Conservation (phyloP, 2,329 filamentous ascomycete species). For the Ceratocystis alfenasii region DNA sequence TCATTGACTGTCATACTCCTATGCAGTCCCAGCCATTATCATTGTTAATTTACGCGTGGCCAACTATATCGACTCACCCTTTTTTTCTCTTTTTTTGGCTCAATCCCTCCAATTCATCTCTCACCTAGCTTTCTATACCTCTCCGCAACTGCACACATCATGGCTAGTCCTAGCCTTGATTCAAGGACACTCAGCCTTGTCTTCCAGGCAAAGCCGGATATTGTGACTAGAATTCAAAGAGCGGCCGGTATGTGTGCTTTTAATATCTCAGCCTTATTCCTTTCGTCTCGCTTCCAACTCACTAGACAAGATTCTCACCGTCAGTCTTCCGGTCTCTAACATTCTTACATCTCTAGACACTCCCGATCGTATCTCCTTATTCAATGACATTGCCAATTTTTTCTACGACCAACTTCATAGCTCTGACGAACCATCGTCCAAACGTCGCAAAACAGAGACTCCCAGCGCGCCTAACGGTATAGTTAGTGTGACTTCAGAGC, state of each 20-base stretch:
- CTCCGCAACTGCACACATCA: conserved; percentile 25
- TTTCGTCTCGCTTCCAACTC: neutral
- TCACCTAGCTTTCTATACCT: neutral
- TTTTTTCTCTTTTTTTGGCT: neutral
- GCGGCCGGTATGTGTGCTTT: conserved; percentile 39
- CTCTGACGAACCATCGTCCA: conserved; percentile 38
- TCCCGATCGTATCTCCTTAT: conserved; percentile 39
- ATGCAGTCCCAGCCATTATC: neutral
- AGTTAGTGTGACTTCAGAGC: conserved; percentile 31
- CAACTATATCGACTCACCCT: neutral
- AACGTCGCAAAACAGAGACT: conserved; percentile 41
- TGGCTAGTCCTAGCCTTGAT: conserved; percentile 40
- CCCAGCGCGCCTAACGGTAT: conserved; percentile 26
- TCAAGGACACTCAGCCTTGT: conserved; percentile 39
- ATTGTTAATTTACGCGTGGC: neutral
- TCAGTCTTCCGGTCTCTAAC: neutral
- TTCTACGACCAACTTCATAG: conserved; percentile 36
- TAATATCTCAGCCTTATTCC: neutral
- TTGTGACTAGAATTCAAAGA: conserved; percentile 41
- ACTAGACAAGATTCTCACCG: neutral
- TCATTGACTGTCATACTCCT: neutral
- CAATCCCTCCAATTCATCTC: conserved; percentile 10
- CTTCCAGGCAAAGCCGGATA: conserved; percentile 45
- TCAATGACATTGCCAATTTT: conserved; percentile 45
- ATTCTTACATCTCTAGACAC: conserved; percentile 33